Base-by-base conservation (phyloP, 148 eudicot species). In the Mesembryanthemum crystallinum region DNA sequence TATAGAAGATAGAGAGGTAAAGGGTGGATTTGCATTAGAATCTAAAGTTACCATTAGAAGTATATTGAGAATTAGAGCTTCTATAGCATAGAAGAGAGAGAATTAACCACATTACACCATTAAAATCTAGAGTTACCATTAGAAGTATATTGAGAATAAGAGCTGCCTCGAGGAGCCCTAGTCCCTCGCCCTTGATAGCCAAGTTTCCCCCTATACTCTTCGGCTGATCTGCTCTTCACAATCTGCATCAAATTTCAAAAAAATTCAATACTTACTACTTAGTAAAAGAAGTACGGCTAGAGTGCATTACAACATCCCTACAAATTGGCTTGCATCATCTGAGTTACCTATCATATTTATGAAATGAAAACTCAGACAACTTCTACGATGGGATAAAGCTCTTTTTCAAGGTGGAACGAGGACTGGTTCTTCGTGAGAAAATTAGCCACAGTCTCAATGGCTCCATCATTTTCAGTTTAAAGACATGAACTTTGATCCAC, bases 161-260 rank as follows among this genome's bases (percentile, higher is more conserved):
- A 52, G 63, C 70, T 77, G 55, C 81, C 81, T 69, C 80, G 78
- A 74, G 77, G 69, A 73, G 73, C 63, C 49, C 83, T 80, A 37
- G 39, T 24, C 47, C 86, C 86, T 64, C 81, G 83, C 68, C 67
- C 79, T 65, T 80, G 83, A 66, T 69, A 76, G 74, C 76, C 75
- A 64, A 51, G 60, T 66, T 80, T 77, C 78, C 83, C 76, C 71
- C 83, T 77, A 71, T 54, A 75, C 52, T 77, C 83, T 77, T 83
- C 86, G 35, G 51, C 68, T 78, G 78, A 57, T 65, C 81, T 73
- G 45, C 73, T 69, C 57, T 77, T 83, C 73, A 80, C 73, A 69
- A 13, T 76, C 86, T 83, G 83, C 73, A 43, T 32, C 20, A 25
- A 1, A 66, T 63, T 74, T 51, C 45, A 49, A 5, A 24, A 57